Evolutionary conservation across 2,329 filamentous ascomycete species (phyloP).

Genomic region (Beauveria sp.): DNA sequence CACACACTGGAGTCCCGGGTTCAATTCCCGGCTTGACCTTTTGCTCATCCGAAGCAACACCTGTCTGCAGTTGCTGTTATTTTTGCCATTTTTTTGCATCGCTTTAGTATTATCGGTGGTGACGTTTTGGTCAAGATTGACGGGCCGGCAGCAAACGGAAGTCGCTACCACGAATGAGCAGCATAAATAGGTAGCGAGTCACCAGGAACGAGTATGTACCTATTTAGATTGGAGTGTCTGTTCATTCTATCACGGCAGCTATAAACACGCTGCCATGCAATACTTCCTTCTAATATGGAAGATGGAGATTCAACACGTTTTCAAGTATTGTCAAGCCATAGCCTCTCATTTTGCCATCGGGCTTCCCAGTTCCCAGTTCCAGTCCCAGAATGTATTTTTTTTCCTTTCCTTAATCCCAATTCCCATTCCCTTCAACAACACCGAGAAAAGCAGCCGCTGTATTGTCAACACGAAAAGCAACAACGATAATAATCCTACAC

Average conservation of each 20-base stretch:
- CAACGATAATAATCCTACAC: slow-evolving; percentile 1
- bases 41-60: neutral
- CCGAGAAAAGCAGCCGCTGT: slow-evolving; percentile 1
- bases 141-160: neutral
- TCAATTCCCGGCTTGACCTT: slow-evolving; percentile 15
- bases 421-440: slow-evolving; percentile 4
- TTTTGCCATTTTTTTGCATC: neutral
- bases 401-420: neutral
- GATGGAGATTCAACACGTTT: neutral
- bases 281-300: neutral
- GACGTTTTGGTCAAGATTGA: neutral
- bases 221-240: slow-evolving; percentile 3
- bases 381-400: slow-evolving; percentile 1
- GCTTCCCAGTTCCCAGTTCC: slow-evolving; percentile 3
- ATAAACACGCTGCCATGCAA: neutral
- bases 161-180: neutral
- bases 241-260: neutral
- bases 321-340: neutral
- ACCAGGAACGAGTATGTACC: neutral
- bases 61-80: neutral
- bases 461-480: neutral
- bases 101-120: neutral
- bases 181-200: neutral
- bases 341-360: slow-evolving; percentile 6
- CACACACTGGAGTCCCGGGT: slow-evolving; percentile 18